phyloP scores from a whole-genome alignment of 1,284 basidiomycete genomes.

The Puccinia coronata region DNA sequence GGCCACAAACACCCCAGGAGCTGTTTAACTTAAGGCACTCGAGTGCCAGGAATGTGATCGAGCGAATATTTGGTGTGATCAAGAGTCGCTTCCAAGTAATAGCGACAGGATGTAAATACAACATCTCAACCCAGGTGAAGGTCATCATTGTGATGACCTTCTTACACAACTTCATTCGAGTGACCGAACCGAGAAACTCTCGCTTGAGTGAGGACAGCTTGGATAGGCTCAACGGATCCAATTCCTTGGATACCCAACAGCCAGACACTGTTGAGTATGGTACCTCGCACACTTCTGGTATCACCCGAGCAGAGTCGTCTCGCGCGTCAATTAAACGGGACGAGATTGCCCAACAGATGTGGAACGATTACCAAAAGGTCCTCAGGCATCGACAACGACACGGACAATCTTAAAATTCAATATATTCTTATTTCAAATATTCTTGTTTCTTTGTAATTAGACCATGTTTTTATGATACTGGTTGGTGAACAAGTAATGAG shows the following conservation, averaged over 20 bases:
- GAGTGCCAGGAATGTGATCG: conserved; percentile 50
- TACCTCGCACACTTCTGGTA: neutral
- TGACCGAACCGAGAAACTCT: neutral
- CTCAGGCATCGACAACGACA: too few species aligned
- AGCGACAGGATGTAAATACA: neutral
- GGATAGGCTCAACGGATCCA: neutral
- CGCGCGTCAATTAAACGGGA: neutral
- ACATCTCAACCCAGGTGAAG: neutral
- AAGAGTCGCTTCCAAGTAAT: conserved; percentile 24
- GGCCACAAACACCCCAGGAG: conserved; percentile 49
- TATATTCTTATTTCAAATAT: too few species aligned
- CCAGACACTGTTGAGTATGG: neutral
- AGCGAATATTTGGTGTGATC: conserved; percentile 50
- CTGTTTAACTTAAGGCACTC: conserved; percentile 51
- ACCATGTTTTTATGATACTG: too few species aligned
- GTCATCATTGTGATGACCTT: conserved; percentile 15
- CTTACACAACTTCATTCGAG: neutral
- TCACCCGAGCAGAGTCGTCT: neutral
- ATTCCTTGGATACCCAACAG: neutral
- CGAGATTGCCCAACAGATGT: conserved; percentile 9
- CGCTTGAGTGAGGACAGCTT: too few species aligned
- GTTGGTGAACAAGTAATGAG: too few species aligned
- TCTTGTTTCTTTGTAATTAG: too few species aligned
- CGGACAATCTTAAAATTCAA: too few species aligned
- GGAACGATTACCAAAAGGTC: conserved; percentile 4